A percentile compares a stretch with the other conserved stretches of the same genome.
Conservation (phyloP, 768 basidiomycete species). For the Phanerodontia chrysosporium region DNA sequence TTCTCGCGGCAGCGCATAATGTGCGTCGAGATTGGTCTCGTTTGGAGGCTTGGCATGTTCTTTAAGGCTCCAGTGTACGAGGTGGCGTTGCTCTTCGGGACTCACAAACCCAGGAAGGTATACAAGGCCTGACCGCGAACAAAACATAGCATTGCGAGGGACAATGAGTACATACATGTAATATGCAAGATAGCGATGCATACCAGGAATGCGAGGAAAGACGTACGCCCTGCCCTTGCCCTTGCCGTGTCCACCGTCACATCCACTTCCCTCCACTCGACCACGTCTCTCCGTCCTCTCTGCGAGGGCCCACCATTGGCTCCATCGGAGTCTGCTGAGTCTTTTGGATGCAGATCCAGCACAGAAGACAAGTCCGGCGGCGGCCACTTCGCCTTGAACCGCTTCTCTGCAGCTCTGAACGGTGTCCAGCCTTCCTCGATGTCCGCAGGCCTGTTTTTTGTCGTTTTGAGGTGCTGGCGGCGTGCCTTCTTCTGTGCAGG, state of each 20-base stretch:
- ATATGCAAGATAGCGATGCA: constrained; percentile 9
- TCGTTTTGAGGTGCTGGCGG: constrained; percentile 55
- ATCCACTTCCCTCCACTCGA: not conserved
- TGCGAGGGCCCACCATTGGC: constrained; percentile 23
- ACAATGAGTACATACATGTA: constrained; percentile 16
- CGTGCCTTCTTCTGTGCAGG: constrained; percentile 55
- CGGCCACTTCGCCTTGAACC: constrained; percentile 74
- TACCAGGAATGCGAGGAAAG: constrained; percentile 56
- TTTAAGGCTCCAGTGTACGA: constrained; percentile 69
- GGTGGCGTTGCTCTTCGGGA: constrained; percentile 54
- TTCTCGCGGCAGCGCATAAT: constrained; percentile 69
- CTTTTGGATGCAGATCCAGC: constrained; percentile 53
- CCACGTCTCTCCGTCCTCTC: constrained; percentile 20
- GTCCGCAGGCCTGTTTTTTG: constrained; percentile 44
- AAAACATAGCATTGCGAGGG: not conserved
- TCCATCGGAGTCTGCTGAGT: constrained; percentile 42
- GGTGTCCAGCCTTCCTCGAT: constrained; percentile 61
- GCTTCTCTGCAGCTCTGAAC: constrained; percentile 76
- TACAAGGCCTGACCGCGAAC: constrained; percentile 61
- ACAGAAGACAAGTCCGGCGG: constrained; percentile 68
- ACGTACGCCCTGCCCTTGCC: constrained; percentile 34
- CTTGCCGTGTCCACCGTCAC: constrained; percentile 17
- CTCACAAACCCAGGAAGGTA: constrained; percentile 75
- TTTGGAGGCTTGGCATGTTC: constrained; percentile 79
- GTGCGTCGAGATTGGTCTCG: constrained; percentile 85